Evolutionary conservation across 345 rosid species (phyloP).

Genomic region (Isatis tinctoria): DNA sequence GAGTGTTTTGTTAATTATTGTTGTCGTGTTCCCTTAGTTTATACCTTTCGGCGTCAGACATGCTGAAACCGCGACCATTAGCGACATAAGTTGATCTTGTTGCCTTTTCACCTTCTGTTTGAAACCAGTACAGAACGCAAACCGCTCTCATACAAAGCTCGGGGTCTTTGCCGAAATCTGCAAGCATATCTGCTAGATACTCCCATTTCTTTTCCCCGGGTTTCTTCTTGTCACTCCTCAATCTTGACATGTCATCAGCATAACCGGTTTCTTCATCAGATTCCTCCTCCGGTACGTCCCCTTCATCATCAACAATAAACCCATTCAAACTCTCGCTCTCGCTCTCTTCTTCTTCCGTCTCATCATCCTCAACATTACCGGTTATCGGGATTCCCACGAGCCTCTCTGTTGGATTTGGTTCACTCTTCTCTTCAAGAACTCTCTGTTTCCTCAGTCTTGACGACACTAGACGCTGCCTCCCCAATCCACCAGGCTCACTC

Average conservation of each 20-base stretch:
- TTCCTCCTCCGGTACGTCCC: constrained; percentile 15
- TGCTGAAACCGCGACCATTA: constrained; percentile 69
- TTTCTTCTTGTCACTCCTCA: constrained; percentile 48
- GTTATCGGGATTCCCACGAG: constrained; percentile 34
- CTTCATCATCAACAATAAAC: constrained; percentile 44
- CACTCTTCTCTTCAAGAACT: not conserved
- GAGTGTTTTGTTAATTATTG: not conserved
- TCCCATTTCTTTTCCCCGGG: constrained; percentile 40
- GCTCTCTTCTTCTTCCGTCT: constrained; percentile 39
- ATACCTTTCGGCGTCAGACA: constrained; percentile 62
- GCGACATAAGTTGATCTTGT: constrained; percentile 31
- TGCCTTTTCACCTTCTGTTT: constrained; percentile 54
- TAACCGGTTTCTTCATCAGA: constrained; percentile 39
- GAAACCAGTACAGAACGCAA: constrained; percentile 65
- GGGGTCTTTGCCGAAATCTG: constrained; percentile 62
- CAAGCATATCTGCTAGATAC: constrained; percentile 61
- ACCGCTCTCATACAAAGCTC: constrained; percentile 83
- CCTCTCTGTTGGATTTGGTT: constrained; percentile 11
- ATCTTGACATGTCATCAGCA: constrained; percentile 35
- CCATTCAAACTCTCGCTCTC: constrained; percentile 47
- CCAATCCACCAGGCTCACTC: constrained; percentile 9
- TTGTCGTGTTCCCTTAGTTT: too few species aligned
- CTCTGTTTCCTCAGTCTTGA: constrained; percentile 33
- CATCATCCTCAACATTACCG: constrained; percentile 36
- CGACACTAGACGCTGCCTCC: constrained; percentile 27